These are phyloP conservation scores for Carex myosuroides DNA, from an alignment of 176 grass and related monocot genomes.

Conservation along the genomic window DNA sequence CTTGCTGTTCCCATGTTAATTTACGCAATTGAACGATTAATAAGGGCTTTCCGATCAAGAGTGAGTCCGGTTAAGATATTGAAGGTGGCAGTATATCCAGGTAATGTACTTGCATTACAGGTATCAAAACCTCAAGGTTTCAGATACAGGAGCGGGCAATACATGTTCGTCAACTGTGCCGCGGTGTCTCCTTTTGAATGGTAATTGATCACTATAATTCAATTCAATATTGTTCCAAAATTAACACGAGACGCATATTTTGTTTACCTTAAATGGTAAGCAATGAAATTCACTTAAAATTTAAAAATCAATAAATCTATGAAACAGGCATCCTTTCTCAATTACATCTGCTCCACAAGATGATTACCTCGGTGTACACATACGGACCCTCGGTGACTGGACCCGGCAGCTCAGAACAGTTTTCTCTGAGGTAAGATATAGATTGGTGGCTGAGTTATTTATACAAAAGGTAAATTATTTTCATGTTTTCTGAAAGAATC, in stretches of 20 bases:
- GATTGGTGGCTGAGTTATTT: background rate
- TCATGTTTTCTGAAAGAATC: background rate
- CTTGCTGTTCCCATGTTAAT: constrained; percentile 55
- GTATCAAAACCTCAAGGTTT: constrained; percentile 37
- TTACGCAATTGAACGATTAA: constrained; percentile 51
- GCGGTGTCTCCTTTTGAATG: constrained; percentile 34
- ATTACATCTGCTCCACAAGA: constrained; percentile 94
- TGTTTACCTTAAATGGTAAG: background rate
- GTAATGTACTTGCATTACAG: constrained; percentile 29
- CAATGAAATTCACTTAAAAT: background rate
- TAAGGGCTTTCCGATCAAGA: constrained; percentile 62
- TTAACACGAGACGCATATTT: background rate
- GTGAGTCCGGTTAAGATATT: constrained; percentile 62
- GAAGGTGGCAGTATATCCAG: constrained; percentile 46
- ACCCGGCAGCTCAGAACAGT: constrained; percentile 86
- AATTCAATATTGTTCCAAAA: background rate
- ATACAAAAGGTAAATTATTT: background rate
- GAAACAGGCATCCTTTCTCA: constrained; percentile 91
- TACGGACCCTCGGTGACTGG: constrained; percentile 94
- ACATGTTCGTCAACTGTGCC: constrained; percentile 28
- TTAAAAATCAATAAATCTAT: background rate
- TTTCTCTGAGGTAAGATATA: constrained; percentile 32
- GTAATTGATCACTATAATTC: constrained; percentile 5
- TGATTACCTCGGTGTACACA: constrained; percentile 83
- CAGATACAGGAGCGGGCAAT: constrained; percentile 34